A percentile compares a stretch with the other conserved stretches of the same genome.
These are phyloP conservation scores for Saccharomycopsis olivae DNA, from an alignment of 805 yeast genomes.

Conservation along the genomic window DNA sequence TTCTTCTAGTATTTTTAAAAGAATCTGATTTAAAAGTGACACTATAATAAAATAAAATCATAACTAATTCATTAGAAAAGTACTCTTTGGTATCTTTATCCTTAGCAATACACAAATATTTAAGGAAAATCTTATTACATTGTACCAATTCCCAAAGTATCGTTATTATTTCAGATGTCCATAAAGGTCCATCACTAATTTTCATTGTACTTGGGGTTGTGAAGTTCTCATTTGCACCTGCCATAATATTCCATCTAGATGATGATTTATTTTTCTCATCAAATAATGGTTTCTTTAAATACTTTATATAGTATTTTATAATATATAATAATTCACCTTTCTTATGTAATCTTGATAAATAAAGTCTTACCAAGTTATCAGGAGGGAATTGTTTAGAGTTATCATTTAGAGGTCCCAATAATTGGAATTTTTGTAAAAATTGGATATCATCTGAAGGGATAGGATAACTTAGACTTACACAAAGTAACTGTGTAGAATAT, in stretches of 20 bases:
- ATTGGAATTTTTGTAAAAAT: conserved; percentile 28
- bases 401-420: conserved; percentile 17
- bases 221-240: too few relatives aligned
- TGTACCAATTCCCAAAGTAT: conserved; percentile 70
- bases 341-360: conserved; percentile 42
- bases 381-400: conserved; percentile 25
- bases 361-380: conserved; percentile 37
- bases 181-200: conserved; percentile 14
- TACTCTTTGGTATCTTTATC: conserved; percentile 22
- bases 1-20: conserved; percentile 24
- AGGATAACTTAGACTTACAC: conserved; percentile 52
- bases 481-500: conserved; percentile 50
- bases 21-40: conserved; percentile 31
- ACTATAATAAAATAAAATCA: conserved; percentile 48
- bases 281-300: conserved; percentile 37
- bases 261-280: conserved; percentile 29
- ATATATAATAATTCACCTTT: conserved; percentile 44
- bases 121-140: conserved; percentile 50
- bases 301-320: conserved; percentile 35
- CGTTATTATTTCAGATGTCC: conserved; percentile 52
- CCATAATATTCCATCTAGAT: too few relatives aligned
- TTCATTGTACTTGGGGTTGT: conserved; percentile 16
- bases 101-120: conserved; percentile 27
- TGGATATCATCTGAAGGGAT: conserved; percentile 37
- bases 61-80: conserved; percentile 41